A percentile compares a stretch with the other conserved stretches of the same genome.
These are phyloP conservation scores for Sarcomyxa edulis DNA, from an alignment of 768 basidiomycete species.

Conservation along the genomic window DNA sequence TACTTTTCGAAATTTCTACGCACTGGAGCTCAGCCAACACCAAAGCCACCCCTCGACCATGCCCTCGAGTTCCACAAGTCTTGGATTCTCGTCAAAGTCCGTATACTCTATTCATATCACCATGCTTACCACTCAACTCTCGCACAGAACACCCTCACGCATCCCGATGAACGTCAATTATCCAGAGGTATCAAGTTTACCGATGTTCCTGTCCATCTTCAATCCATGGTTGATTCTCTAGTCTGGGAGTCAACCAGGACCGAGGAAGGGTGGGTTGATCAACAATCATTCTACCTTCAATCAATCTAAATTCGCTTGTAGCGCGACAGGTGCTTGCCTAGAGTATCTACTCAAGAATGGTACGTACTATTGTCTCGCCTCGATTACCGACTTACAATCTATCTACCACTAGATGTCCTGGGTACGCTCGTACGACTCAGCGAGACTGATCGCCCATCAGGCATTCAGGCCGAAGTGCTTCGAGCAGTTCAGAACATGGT, in stretches of 20 bases:
- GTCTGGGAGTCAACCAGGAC: conserved; percentile 80
- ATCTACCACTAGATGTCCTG: conserved; percentile 57
- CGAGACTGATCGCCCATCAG: conserved; percentile 78
- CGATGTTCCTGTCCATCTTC: conserved; percentile 69
- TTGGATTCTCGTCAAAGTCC: conserved; percentile 71
- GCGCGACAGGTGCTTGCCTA: conserved; percentile 82
- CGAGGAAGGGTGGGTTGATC: conserved; percentile 75
- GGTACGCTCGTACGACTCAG: conserved; percentile 82
- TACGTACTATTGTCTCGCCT: conserved; percentile 21
- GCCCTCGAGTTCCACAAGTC: conserved; percentile 70
- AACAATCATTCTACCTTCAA: conserved; percentile 1
- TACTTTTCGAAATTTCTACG: conserved; percentile 82
- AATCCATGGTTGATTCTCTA: conserved; percentile 79
- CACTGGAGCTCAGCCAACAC: conserved; percentile 32
- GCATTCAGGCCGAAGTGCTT: conserved; percentile 89
- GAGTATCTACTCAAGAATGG: conserved; percentile 91
- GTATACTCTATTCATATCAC: background rate
- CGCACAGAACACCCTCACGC: conserved; percentile 67
- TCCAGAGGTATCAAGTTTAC: conserved; percentile 77
- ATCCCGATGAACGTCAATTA: conserved; percentile 88
- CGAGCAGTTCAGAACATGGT: conserved; percentile 88
- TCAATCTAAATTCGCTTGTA: conserved; percentile 23
- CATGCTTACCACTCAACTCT: conserved; percentile 8
- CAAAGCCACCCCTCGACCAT: conserved; percentile 58
- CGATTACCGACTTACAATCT: background rate